Evolutionary conservation across 306 rosid genomes (phyloP).

Genomic region (Dicorynia guianensis): DNA sequence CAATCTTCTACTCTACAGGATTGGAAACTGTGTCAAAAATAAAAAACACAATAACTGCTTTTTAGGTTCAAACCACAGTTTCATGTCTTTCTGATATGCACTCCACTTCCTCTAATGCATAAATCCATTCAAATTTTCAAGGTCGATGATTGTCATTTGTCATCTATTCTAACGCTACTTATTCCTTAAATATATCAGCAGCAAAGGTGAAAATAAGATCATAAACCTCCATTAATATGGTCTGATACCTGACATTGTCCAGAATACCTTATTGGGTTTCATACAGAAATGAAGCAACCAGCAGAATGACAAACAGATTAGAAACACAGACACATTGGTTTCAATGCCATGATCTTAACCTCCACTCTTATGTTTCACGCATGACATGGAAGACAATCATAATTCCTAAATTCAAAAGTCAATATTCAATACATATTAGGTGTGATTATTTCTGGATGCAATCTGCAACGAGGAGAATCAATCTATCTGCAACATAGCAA

Average conservation of each 20-base stretch:
- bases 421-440: conserved; percentile 5
- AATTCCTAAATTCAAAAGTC: background rate
- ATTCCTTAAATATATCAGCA: conserved; percentile 8
- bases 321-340: conserved; percentile 2
- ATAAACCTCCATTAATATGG: background rate
- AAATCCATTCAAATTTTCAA: too few relatives aligned
- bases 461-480: background rate
- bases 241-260: conserved; percentile 21
- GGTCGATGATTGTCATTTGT: background rate
- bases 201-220: background rate
- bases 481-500: conserved; percentile 27
- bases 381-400: background rate
- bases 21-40: background rate
- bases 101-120: too few relatives aligned
- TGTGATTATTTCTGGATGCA: background rate
- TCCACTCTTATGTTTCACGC: background rate
- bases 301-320: conserved; percentile 1
- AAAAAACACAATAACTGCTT: background rate
- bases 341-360: conserved; percentile 9
- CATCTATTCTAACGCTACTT: background rate
- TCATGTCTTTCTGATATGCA: background rate
- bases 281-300: conserved; percentile 18
- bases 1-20: background rate
- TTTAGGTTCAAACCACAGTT: background rate
- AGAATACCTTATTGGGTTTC: conserved; percentile 15